Evolutionary conservation across 768 basidiomycete genomes (phyloP).

Genomic region (Tricholoma furcatifolium): DNA sequence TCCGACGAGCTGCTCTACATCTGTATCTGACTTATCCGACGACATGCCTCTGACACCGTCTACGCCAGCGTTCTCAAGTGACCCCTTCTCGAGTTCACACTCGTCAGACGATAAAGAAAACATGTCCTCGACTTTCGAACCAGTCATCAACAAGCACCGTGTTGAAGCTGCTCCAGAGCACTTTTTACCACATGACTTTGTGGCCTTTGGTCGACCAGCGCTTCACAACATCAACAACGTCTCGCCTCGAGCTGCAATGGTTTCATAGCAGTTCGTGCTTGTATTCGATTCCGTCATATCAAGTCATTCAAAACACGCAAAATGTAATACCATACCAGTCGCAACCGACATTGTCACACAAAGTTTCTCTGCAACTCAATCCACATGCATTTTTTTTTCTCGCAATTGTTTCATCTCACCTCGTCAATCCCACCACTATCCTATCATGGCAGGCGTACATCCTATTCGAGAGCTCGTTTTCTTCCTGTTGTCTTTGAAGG

Average conservation of each 20-base stretch:
- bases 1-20: constrained; percentile 73
- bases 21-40: constrained; percentile 73
- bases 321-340: constrained; percentile 83
- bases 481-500: constrained; percentile 25
- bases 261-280: constrained; percentile 49
- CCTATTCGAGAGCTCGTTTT: constrained; percentile 38
- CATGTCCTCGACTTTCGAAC: constrained; percentile 66
- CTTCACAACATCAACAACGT: constrained; percentile 76
- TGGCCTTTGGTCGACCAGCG: constrained; percentile 73
- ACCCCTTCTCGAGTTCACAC: constrained; percentile 47
- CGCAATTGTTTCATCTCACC: constrained; percentile 54
- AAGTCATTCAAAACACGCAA: constrained; percentile 60
- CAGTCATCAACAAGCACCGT: constrained; percentile 68
- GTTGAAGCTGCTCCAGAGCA: constrained; percentile 71
- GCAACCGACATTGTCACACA: constrained; percentile 57
- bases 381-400: constrained; percentile 59
- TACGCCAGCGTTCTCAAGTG: constrained; percentile 66
- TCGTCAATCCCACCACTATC: constrained; percentile 43
- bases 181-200: constrained; percentile 79
- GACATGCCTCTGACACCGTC: constrained; percentile 84
- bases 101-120: constrained; percentile 83
- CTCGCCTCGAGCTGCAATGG: constrained; percentile 57
- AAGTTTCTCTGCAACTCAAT: constrained; percentile 62
- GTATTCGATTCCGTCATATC: constrained; percentile 37
- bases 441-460: constrained; percentile 49